A percentile compares a stretch with the other conserved stretches of the same genome.
phyloP scores from a whole-genome alignment of 2,329 filamentous ascomycete species.

The Ceratocystis eucalypticola region DNA sequence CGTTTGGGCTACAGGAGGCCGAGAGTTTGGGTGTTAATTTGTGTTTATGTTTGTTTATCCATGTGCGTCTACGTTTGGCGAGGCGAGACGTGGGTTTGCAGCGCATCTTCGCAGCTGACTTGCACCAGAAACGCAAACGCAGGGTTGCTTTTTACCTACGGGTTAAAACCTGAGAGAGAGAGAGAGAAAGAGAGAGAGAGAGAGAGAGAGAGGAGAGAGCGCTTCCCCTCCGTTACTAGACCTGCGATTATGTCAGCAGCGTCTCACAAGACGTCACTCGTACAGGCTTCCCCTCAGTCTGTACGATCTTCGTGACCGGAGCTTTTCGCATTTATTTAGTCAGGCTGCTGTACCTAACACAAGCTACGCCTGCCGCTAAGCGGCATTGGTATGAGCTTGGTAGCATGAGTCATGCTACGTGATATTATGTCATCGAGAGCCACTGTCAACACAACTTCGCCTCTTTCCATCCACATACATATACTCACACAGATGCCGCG shows the following conservation, averaged over 20 bases:
- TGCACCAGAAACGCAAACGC: background rate
- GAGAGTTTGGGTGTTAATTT: no score
- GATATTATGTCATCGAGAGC: background rate
- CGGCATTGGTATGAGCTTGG: background rate
- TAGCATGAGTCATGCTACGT: background rate
- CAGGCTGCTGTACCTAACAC: background rate
- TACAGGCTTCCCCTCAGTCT: background rate
- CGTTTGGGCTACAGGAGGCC: background rate
- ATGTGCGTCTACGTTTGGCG: background rate
- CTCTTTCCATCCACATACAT: background rate
- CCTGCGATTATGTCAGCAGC: background rate
- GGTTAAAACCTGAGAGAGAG: background rate
- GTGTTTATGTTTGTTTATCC: background rate
- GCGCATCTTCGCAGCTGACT: background rate
- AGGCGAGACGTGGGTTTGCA: background rate
- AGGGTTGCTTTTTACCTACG: background rate
- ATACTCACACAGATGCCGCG: background rate
- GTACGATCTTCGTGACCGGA: background rate
- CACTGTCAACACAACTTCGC: background rate
- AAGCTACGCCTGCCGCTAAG: background rate
- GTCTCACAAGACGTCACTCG: slow-evolving; percentile 12
- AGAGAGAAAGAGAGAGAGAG: no score
- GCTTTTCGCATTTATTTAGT: background rate
- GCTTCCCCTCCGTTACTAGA: background rate
- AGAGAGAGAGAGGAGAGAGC: no score